Evolutionary conservation across 2,329 filamentous ascomycete genomes (phyloP).

Genomic region (Diaporthe caulivora): DNA sequence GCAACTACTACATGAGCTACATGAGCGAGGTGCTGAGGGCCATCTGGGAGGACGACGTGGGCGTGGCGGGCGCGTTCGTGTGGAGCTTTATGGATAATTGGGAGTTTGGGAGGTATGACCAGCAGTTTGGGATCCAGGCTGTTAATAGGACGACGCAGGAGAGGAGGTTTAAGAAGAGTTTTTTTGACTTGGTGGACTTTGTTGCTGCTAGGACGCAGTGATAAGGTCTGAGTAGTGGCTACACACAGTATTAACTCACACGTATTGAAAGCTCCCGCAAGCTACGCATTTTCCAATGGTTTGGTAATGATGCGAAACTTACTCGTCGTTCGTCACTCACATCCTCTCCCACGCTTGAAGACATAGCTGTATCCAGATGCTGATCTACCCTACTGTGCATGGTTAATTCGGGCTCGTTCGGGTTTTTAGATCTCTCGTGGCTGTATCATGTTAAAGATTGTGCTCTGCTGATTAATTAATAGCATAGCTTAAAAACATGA

Average conservation of each 20-base stretch:
- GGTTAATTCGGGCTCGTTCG: too few species aligned
- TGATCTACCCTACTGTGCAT: too few species aligned
- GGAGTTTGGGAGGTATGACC: constrained; percentile 61
- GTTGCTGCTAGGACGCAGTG: constrained; percentile 43
- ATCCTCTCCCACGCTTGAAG: too few species aligned
- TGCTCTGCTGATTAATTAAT: too few species aligned
- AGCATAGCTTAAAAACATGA: too few species aligned
- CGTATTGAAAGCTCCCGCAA: too few species aligned
- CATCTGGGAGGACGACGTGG: constrained; percentile 67
- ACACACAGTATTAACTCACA: neutral
- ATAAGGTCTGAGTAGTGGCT: neutral
- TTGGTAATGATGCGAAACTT: too few species aligned
- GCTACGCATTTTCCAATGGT: too few species aligned
- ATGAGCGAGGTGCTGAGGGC: constrained; percentile 67
- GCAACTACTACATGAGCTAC: constrained; percentile 66
- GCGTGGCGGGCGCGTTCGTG: constrained; percentile 65
- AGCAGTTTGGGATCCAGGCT: constrained; percentile 68
- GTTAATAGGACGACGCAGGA: constrained; percentile 66
- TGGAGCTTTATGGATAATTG: constrained; percentile 67
- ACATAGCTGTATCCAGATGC: too few species aligned
- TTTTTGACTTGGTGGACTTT: constrained; percentile 70
- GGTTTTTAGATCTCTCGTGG: too few species aligned
- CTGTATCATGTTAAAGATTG: too few species aligned
- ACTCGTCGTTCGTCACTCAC: too few species aligned
- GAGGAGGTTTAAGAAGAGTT: constrained; percentile 67